Percentiles rank a stretch among this genome's conserved stretches.
phyloP scores from a whole-genome alignment of 345 rosid species.

The Abelmoschus esculentus region DNA sequence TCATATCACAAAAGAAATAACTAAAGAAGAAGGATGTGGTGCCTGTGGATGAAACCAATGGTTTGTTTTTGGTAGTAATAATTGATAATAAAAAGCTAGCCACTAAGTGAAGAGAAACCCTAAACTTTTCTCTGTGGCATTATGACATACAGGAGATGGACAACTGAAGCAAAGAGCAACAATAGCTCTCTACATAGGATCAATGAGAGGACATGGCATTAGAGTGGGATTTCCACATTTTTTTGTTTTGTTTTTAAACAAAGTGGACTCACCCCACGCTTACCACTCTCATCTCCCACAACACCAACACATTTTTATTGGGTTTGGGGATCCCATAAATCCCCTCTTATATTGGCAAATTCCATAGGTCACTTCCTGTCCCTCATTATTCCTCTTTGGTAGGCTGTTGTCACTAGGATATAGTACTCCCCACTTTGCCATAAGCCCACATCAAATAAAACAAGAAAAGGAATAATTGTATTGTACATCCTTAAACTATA shows the following conservation, averaged over 20 bases:
- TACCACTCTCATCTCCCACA: background rate
- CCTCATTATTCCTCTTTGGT: slow-evolving; percentile 7
- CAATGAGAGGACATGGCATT: background rate
- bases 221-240: background rate
- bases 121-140: background rate
- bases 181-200: background rate
- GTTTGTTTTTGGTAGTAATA: background rate
- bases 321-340: background rate
- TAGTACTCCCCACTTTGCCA: background rate
- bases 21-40: background rate
- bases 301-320: background rate
- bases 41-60: background rate
- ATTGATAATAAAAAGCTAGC: background rate
- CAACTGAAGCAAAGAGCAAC: background rate
- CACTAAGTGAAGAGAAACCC: background rate
- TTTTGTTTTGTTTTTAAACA: background rate
- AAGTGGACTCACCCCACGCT: slow-evolving; percentile 10
- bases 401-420: background rate
- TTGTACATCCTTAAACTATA: too few species aligned
- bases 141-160: background rate
- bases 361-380: background rate
- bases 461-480: background rate
- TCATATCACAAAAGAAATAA: background rate
- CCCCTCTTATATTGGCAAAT: background rate
- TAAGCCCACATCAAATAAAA: background rate